A percentile compares a stretch with the other conserved stretches of the same genome.
Evolutionary conservation across 768 basidiomycete species (phyloP).

Genomic region (Lyophyllum shimeji): DNA sequence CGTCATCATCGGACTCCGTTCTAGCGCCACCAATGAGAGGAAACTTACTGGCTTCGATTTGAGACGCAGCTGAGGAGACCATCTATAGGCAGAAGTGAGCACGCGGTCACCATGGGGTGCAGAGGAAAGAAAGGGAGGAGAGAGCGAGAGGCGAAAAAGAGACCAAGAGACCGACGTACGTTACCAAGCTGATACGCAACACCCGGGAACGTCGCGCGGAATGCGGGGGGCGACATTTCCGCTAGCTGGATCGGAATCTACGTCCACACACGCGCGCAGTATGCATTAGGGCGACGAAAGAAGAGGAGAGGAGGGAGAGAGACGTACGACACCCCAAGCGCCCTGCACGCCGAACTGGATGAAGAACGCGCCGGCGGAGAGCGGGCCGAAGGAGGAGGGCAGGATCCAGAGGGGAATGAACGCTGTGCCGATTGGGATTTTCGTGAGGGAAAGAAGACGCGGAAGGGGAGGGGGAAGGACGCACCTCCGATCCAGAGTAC

Average conservation of each 20-base stretch:
- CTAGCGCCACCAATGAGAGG: not conserved
- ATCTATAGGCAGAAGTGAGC: constrained; percentile 30
- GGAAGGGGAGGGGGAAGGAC: not conserved
- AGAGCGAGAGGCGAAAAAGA: too few species aligned
- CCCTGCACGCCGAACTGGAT: constrained; percentile 89
- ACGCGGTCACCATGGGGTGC: too few species aligned
- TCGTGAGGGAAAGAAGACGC: not conserved
- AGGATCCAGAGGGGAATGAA: constrained; percentile 85
- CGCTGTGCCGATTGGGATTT: constrained; percentile 24
- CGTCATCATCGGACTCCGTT: constrained; percentile 17
- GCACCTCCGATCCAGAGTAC: constrained; percentile 53
- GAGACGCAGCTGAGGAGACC: constrained; percentile 72
- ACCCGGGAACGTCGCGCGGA: constrained; percentile 86
- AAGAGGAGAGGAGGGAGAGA: constrained; percentile 33
- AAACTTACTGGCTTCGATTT: constrained; percentile 71
- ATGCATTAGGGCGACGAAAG: constrained; percentile 36
- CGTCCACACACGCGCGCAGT: too few species aligned
- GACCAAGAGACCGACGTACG: constrained; percentile 31
- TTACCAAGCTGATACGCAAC: constrained; percentile 85
- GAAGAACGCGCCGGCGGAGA: constrained; percentile 85
- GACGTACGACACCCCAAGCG: constrained; percentile 82
- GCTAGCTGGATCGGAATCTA: constrained; percentile 74
- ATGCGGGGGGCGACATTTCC: constrained; percentile 86
- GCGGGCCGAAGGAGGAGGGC: constrained; percentile 62
- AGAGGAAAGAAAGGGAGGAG: not conserved